These are phyloP conservation scores for Pelargonium citronellum DNA, from an alignment of 441 rosid species.

Conservation along the genomic window DNA sequence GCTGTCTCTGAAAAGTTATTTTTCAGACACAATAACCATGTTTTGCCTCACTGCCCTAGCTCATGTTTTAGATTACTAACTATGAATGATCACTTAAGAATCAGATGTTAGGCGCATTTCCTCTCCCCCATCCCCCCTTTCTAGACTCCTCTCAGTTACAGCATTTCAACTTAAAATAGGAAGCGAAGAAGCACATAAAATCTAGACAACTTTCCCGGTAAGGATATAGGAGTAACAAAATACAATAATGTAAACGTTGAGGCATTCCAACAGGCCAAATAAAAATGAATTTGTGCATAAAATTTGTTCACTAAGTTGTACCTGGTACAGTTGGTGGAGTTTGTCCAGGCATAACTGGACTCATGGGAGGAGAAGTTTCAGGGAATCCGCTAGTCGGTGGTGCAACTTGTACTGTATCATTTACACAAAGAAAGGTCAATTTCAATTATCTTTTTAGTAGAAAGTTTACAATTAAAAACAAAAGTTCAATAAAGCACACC, in stretches of 20 bases:
- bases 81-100: no score
- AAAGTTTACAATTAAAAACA: conserved; percentile 12
- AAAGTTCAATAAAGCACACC: conserved; percentile 20
- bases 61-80: no score
- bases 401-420: conserved; percentile 28
- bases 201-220: no score
- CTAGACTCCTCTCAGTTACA: no score
- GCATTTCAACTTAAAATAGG: no score
- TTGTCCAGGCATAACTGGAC: conserved; percentile 34
- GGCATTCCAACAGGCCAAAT: conserved; percentile 5
- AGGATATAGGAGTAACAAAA: no score
- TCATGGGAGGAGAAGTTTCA: conserved; percentile 32
- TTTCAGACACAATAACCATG: no score
- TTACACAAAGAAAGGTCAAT: conserved; percentile 12
- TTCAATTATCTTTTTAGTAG: conserved; percentile 8
- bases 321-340: conserved; percentile 48
- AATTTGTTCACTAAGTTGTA: conserved; percentile 21
- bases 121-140: no score
- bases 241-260: background rate
- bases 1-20: no score
- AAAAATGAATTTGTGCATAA: background rate
- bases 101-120: no score
- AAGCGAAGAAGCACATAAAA: no score
- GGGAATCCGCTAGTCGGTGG: conserved; percentile 34
- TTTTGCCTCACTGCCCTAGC: no score